Base-by-base conservation (phyloP, 176 grass and related monocot species). In the Eragrostis curvula region DNA sequence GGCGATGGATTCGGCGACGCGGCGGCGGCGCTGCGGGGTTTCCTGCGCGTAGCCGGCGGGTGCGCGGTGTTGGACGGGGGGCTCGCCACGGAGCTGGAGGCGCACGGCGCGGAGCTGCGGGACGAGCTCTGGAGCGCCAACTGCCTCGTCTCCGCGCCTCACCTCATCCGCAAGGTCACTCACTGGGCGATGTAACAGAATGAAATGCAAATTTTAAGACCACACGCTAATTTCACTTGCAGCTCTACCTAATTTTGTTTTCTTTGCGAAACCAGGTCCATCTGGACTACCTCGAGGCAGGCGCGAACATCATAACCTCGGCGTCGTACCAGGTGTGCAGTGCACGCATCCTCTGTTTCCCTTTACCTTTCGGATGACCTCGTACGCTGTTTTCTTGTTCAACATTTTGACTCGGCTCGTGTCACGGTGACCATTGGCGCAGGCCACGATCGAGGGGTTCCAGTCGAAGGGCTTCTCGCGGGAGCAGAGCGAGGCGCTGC, bases 11-110 rank as follows among this genome's bases (percentile, higher is more conserved):
- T 11, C 80, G 83, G 53, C 41, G 78, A 12, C 27, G 32, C 68
- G 59, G 28, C 41, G 66, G 71, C 28, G 68, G 39, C 46, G 81
- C 68, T 92, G 79, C 78, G 72, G 47, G 64, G 78, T 68, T 88
- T 92, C 70, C 57, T 81, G 76, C 70, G 78, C 68, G 85, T 85
- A 17, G 78, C 81, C 0, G 86, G 90, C 5, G 88, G 94, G 48
- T 87, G 81, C 48, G 60, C 89, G 9, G 81, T 93, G 73, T 62
- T 89, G 53, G 88, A 97, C 77, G 94, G 94, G 9, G 94, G 88
- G 41, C 71, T 91, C 66, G 91, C 86, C 13, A 93, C 89, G 72
- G 91, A 93, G 87, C 88, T 93, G 73, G 94, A 97, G 80, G 88
- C 62, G 77, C 79, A 86, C 78, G 94, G 91, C 51, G 81, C 86